Evolutionary conservation across 2,329 filamentous ascomycete species (phyloP).

Genomic region (Penicillium sp.): DNA sequence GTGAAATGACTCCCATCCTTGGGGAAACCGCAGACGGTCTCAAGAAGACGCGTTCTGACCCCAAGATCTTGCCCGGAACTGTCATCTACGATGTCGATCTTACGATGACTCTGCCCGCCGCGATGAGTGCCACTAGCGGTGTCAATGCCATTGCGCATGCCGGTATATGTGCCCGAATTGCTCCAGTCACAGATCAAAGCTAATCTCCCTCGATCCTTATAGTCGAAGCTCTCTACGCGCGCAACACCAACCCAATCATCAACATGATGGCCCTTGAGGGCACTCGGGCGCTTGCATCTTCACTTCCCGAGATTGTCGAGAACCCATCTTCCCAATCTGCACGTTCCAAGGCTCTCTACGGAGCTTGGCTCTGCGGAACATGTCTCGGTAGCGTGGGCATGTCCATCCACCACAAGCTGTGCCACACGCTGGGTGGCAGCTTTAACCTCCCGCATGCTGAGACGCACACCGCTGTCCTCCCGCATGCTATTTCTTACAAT

Average conservation of each 20-base stretch:
- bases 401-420: constrained; percentile 68
- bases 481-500: constrained; percentile 65
- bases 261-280: constrained; percentile 61
- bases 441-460: constrained; percentile 67
- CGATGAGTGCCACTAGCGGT: constrained; percentile 59
- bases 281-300: constrained; percentile 53
- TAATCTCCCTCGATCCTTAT: neutral
- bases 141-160: constrained; percentile 68
- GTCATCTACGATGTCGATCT: constrained; percentile 68
- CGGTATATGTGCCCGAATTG: constrained; percentile 33
- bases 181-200: no score
- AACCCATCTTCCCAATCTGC: constrained; percentile 49
- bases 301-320: constrained; percentile 56
- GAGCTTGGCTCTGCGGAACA: constrained; percentile 65
- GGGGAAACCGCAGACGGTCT: constrained; percentile 61
- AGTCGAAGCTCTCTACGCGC: constrained; percentile 65
- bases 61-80: constrained; percentile 60
- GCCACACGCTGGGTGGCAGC: constrained; percentile 64
- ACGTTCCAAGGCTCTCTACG: constrained; percentile 58
- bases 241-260: constrained; percentile 62
- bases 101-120: constrained; percentile 59
- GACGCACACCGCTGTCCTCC: constrained; percentile 64
- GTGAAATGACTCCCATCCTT: constrained; percentile 66
- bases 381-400: constrained; percentile 63
- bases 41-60: constrained; percentile 60